Conservation (phyloP, 2,329 filamentous ascomycete species). For the Madurella fahalii region DNA sequence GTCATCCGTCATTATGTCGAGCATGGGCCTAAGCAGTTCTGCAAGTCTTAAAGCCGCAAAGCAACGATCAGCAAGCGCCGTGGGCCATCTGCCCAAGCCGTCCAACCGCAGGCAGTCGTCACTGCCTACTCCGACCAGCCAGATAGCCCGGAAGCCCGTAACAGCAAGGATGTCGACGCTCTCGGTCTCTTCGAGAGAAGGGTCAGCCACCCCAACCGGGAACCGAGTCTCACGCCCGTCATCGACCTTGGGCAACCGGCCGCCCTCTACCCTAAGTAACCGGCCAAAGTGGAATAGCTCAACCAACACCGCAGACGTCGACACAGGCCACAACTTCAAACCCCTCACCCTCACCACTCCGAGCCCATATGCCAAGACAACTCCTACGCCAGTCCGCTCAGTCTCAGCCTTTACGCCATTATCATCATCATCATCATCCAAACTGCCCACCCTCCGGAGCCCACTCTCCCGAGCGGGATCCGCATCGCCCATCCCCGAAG, state of each 20-base stretch:
- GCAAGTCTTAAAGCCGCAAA: conserved; percentile 37
- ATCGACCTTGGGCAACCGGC: conserved; percentile 52
- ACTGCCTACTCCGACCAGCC: conserved; percentile 41
- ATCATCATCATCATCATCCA: conserved; percentile 38
- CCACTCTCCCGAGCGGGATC: conserved; percentile 44
- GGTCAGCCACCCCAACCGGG: conserved; percentile 48
- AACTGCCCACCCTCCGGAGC: conserved; percentile 46
- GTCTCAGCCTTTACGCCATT: conserved; percentile 39
- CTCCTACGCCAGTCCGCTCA: conserved; percentile 39
- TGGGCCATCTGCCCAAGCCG: conserved; percentile 44
- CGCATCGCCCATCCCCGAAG: conserved; percentile 44
- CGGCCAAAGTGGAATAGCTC: conserved; percentile 71
- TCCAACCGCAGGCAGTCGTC: conserved; percentile 44
- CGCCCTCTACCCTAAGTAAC: conserved; percentile 47
- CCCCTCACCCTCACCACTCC: conserved; percentile 58
- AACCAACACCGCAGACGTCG: conserved; percentile 59
- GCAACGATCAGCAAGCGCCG: conserved; percentile 45
- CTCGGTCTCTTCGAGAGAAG: conserved; percentile 36
- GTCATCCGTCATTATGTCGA: conserved; percentile 58
- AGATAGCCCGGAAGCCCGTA: conserved; percentile 39
- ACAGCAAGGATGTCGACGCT: conserved; percentile 45
- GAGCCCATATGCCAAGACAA: conserved; percentile 50
- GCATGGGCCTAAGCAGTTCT: conserved; percentile 40
- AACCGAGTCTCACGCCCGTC: conserved; percentile 43
- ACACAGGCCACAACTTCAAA: conserved; percentile 66